A percentile compares a stretch with the other conserved stretches of the same genome.
These are phyloP conservation scores for Didymella sp. DNA, from an alignment of 2,329 filamentous ascomycete species.

Conservation along the genomic window DNA sequence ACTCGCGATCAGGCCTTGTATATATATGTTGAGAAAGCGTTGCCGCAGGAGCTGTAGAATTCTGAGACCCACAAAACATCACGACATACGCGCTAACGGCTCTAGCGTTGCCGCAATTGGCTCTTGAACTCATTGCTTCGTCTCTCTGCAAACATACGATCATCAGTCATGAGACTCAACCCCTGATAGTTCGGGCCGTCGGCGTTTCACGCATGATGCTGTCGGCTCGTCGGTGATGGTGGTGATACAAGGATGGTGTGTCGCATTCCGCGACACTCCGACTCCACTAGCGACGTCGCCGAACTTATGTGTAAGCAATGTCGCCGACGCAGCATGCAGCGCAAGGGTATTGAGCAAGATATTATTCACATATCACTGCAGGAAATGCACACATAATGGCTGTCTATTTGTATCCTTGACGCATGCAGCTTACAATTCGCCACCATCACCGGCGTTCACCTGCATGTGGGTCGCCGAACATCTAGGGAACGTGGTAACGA, in stretches of 20 bases:
- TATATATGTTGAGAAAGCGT: constrained; percentile 13
- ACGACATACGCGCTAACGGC: constrained; percentile 15
- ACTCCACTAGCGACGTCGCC: constrained; percentile 5
- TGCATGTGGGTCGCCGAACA: constrained; percentile 8
- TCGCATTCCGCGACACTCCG: background rate
- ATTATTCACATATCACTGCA: background rate
- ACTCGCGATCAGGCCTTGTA: background rate
- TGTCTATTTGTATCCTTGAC: background rate
- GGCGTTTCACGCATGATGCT: background rate
- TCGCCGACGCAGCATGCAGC: constrained; percentile 9
- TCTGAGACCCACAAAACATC: constrained; percentile 19
- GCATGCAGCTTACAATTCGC: background rate
- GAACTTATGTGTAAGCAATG: constrained; percentile 4
- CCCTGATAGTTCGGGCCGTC: constrained; percentile 13
- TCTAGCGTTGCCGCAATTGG: constrained; percentile 14
- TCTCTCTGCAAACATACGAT: constrained; percentile 14
- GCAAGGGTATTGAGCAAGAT: background rate
- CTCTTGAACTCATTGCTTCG: background rate
- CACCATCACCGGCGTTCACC: background rate
- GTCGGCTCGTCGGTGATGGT: constrained; percentile 13
- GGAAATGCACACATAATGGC: background rate
- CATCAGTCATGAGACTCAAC: constrained; percentile 3
- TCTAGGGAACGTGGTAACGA: background rate
- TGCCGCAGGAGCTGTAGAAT: constrained; percentile 10
- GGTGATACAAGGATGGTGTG: background rate